These are phyloP conservation scores for Secale cereale DNA, from an alignment of 176 grass and related monocot species.

Conservation along the genomic window DNA sequence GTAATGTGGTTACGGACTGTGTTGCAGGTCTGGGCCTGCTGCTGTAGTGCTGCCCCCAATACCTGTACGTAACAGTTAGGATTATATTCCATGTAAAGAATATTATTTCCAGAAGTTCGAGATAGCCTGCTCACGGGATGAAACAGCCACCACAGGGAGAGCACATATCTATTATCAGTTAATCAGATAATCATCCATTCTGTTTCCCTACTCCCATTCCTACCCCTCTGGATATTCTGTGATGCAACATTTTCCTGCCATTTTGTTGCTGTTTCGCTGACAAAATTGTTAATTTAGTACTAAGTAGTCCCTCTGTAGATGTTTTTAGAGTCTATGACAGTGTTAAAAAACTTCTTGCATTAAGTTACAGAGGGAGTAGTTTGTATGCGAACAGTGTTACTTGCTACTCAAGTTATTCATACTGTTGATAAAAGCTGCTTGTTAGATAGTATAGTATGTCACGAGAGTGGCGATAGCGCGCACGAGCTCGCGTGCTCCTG, in stretches of 20 bases:
- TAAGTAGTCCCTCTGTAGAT: no score
- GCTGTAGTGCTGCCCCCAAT: no score
- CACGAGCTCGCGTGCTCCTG: no score
- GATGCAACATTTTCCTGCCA: background rate
- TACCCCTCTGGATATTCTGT: background rate
- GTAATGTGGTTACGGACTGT: no score
- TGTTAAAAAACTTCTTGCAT: no score
- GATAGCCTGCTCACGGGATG: background rate
- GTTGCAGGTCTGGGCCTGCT: no score
- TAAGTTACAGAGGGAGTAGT: background rate
- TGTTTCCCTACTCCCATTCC: background rate
- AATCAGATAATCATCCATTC: slow-evolving; percentile 1
- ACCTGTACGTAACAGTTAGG: no score
- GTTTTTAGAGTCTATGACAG: no score
- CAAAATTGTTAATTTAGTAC: background rate
- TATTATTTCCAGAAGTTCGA: background rate
- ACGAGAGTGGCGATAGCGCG: no score
- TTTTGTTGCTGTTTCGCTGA: background rate
- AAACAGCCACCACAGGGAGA: background rate
- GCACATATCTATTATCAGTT: background rate
- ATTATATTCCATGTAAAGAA: background rate
- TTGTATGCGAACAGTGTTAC: background rate
- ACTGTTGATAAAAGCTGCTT: background rate
- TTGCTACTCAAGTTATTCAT: background rate
- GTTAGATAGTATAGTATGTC: background rate